A percentile compares a stretch with the other conserved stretches of the same genome.
Evolutionary conservation across 140 eudicot species (phyloP).

Genomic region (Stevia rebaudiana): DNA sequence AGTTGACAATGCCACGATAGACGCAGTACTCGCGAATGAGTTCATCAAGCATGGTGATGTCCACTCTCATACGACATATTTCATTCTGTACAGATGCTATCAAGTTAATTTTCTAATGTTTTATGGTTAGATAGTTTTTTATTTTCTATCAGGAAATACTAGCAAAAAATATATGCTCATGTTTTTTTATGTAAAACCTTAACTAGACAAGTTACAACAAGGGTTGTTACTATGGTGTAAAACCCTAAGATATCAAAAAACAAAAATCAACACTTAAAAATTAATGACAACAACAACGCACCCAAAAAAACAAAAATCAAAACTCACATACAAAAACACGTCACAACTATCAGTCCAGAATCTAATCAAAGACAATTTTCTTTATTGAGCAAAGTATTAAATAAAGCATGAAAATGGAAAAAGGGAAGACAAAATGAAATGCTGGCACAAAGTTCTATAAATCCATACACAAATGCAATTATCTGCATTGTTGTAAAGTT

Average conservation of each 20-base stretch:
- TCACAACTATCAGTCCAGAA: too few species aligned
- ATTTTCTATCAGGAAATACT: slow-evolving; percentile 1
- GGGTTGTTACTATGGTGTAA: background rate
- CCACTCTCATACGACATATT: slow-evolving; percentile 82
- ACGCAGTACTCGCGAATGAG: slow-evolving; percentile 90
- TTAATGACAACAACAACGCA: too few species aligned
- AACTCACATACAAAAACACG: too few species aligned
- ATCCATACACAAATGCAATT: slow-evolving; percentile 8
- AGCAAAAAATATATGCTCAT: background rate
- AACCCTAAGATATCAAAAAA: too few species aligned
- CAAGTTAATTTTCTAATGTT: background rate
- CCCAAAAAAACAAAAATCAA: too few species aligned
- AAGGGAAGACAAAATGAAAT: background rate
- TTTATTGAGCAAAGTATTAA: background rate
- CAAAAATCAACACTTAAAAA: too few species aligned
- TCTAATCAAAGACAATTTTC: background rate
- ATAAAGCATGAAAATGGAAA: slow-evolving; percentile 1
- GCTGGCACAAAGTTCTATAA: slow-evolving; percentile 3
- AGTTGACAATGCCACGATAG: slow-evolving; percentile 83
- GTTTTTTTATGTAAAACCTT: background rate
- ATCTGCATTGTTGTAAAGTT: slow-evolving; percentile 3
- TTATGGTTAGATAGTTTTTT: background rate
- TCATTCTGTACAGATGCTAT: slow-evolving; percentile 60
- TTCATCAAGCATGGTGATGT: slow-evolving; percentile 66
- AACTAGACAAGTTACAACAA: background rate